Percentiles rank a stretch among this genome's conserved stretches.
phyloP scores from a whole-genome alignment of 1,284 basidiomycete genomes.

The Puccinia horiana region DNA sequence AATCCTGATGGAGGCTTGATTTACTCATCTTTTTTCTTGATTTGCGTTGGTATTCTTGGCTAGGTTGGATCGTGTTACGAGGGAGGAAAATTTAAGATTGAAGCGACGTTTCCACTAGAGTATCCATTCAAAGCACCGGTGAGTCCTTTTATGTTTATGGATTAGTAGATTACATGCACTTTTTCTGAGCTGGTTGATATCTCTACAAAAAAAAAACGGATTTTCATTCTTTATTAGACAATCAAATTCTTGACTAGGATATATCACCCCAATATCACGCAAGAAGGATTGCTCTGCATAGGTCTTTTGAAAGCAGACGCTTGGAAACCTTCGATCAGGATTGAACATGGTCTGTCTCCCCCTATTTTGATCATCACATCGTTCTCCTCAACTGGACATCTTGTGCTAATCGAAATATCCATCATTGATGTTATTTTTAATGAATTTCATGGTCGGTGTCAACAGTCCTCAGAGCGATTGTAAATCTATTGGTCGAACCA shows the following conservation, averaged over 20 bases:
- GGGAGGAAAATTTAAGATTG: conserved; percentile 51
- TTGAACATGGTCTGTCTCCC: conserved; percentile 55
- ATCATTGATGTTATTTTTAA: not conserved
- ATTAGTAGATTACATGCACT: not conserved
- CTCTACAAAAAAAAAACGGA: not conserved
- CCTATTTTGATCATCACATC: not conserved
- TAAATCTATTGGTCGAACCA: conserved; percentile 41
- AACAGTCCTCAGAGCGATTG: conserved; percentile 35
- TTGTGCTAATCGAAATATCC: no score
- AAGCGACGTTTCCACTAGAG: conserved; percentile 58
- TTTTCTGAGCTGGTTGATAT: not conserved
- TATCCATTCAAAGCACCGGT: conserved; percentile 59
- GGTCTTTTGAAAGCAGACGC: conserved; percentile 58
- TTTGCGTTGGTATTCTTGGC: not conserved
- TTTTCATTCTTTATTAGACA: not conserved
- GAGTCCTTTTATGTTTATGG: conserved; percentile 34
- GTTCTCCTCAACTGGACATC: not conserved
- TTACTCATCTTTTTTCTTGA: not conserved
- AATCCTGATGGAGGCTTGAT: not conserved
- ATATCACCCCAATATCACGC: conserved; percentile 59
- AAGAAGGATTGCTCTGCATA: conserved; percentile 56
- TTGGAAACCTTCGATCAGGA: conserved; percentile 59
- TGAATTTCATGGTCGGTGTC: not conserved
- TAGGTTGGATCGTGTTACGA: conserved; percentile 29
- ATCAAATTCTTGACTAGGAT: conserved; percentile 52